Evolutionary conservation across 495 filamentous ascomycete genomes (phyloP).

Genomic region (Corynascus novoguineensis): DNA sequence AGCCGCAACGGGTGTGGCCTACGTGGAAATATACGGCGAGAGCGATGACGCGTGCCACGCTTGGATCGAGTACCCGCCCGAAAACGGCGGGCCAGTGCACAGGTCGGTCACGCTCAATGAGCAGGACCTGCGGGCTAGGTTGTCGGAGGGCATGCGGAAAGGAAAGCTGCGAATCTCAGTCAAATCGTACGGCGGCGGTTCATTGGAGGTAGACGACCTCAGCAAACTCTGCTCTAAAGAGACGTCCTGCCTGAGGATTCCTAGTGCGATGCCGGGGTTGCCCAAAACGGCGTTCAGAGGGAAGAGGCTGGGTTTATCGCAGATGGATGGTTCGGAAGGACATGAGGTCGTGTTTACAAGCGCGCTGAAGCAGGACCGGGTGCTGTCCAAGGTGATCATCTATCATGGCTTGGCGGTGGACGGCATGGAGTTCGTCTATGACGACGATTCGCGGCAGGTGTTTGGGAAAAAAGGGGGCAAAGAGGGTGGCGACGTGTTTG

Average conservation of each 20-base stretch:
- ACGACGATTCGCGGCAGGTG: conserved; percentile 78
- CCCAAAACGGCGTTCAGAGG: conserved; percentile 70
- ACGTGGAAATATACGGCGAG: conserved; percentile 70
- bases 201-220: conserved; percentile 69
- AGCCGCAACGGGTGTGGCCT: conserved; percentile 73
- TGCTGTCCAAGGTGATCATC: conserved; percentile 67
- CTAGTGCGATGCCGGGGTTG: conserved; percentile 38
- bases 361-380: conserved; percentile 60
- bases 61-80: conserved; percentile 71
- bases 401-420: conserved; percentile 76
- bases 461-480: conserved; percentile 83
- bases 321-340: conserved; percentile 64
- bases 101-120: conserved; percentile 70
- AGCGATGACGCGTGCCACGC: conserved; percentile 63
- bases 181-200: conserved; percentile 68
- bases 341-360: conserved; percentile 72
- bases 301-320: conserved; percentile 66
- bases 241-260: conserved; percentile 62
- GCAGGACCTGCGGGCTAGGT: conserved; percentile 60
- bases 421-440: conserved; percentile 89
- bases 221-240: conserved; percentile 63
- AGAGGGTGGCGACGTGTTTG: conserved; percentile 67
- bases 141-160: conserved; percentile 65
- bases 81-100: conserved; percentile 52
- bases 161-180: conserved; percentile 64